Conservation (phyloP, 345 rosid genomes). For the Linum usitatissimum region DNA sequence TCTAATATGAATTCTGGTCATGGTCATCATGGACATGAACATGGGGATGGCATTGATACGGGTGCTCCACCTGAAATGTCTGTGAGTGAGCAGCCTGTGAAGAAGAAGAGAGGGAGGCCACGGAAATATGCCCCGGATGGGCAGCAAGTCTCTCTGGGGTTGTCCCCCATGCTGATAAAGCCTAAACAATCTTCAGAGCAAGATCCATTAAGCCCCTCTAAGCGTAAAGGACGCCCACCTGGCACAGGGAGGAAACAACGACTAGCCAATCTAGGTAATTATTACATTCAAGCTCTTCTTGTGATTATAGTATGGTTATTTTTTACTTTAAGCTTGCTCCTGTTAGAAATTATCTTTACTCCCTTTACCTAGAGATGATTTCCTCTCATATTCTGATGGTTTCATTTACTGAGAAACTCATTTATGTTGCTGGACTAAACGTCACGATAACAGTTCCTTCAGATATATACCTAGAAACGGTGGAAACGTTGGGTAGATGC, state of each 20-base stretch:
- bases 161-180: conserved; percentile 51
- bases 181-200: conserved; percentile 46
- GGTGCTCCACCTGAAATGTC: conserved; percentile 37
- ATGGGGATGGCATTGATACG: conserved; percentile 30
- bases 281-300: conserved; percentile 3
- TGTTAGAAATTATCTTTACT: neutral
- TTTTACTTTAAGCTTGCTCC: neutral
- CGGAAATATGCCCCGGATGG: conserved; percentile 83
- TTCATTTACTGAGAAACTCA: neutral
- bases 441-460: no score
- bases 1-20: conserved; percentile 46
- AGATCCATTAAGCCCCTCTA: conserved; percentile 45
- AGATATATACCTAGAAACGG: no score
- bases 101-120: conserved; percentile 98
- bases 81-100: conserved; percentile 37
- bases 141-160: conserved; percentile 75
- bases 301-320: neutral
- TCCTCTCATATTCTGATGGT: no score
- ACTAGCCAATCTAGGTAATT: conserved; percentile 70
- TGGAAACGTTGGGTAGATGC: no score
- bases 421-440: no score
- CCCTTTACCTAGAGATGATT: neutral
- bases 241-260: conserved; percentile 97
- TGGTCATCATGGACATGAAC: conserved; percentile 3
- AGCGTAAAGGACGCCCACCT: conserved; percentile 80